Base-by-base conservation (phyloP, 2,329 filamentous ascomycete genomes). In the Didymella arachidicola region DNA sequence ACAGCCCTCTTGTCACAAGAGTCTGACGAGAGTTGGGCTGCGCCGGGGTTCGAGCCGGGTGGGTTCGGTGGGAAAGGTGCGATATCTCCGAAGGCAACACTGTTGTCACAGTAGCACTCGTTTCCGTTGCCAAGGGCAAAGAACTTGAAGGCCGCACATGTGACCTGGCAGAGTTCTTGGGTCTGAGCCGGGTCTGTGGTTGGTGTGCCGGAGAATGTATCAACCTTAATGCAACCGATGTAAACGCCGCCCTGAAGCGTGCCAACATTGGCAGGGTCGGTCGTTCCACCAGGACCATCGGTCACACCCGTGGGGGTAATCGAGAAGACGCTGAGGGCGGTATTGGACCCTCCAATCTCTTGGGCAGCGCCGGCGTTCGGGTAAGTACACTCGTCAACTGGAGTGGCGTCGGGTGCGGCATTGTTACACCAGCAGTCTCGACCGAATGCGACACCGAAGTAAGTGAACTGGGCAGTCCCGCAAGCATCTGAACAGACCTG, bases 21-120 rank as follows among this genome's bases (percentile, higher is more conserved):
- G 36, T 11, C 36, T 10, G 26, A 12, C 29, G 44, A 25, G 11
- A 14, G 2, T 11, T 5, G 12, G 18, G n/a, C 10, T 27, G 18
- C 12, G 18, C 3, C 7, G n/a, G 6, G n/a, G 22, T 11, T 29
- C n/a, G 25, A 11, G 10, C 4, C 16, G 22, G 22, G 22, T 22
- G 22, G 2, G 22, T 22, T 22, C 22, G 22, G 22, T 22, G 22
- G 22, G 22, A 22, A 22, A 22, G 22, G 3, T 22, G 22, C 22
- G 18, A 27, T 3, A 30, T 11, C 51, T 25, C 7, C 25, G 42
- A 18, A 44, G 0, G 42, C 4, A 42, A 26, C 27, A 27, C 38
- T 53, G 44, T 53, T 48, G n/a, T 39, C 50, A 18, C 55, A 53
- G 49, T 5, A 10, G 12, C 49, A 53, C 12, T 12, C 38, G 36